Conservation (phyloP, 2,329 filamentous ascomycete species). For the Aureobasidium sp. region DNA sequence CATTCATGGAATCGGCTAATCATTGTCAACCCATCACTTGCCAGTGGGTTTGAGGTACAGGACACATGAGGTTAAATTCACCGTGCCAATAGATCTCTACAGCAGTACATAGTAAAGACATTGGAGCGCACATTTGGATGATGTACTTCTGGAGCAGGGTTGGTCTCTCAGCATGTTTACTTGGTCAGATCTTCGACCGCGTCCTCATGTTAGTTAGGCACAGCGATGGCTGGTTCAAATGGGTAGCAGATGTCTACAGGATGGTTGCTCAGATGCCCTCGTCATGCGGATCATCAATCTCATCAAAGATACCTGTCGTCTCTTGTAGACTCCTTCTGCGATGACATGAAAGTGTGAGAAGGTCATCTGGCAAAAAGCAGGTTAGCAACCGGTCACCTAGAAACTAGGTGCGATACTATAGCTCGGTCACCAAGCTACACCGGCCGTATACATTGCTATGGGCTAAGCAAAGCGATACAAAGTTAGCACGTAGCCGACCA, state of each 20-base stretch:
- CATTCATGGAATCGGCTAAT: too few relatives aligned
- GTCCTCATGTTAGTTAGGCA: too few relatives aligned
- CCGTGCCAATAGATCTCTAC: too few relatives aligned
- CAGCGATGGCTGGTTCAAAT: too few relatives aligned
- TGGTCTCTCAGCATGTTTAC: neutral
- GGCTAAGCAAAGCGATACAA: neutral
- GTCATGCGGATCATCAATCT: neutral
- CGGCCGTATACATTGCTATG: neutral
- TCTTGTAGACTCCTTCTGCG: neutral
- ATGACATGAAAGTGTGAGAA: neutral
- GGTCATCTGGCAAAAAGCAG: neutral
- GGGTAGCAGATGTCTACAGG: too few relatives aligned
- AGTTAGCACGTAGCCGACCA: conserved; percentile 5
- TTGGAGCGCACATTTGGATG: neutral
- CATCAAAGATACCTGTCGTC: neutral
- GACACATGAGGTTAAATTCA: too few relatives aligned
- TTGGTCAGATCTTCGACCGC: too few relatives aligned
- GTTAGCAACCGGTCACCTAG: neutral
- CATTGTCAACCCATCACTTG: too few relatives aligned
- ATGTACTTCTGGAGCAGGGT: neutral
- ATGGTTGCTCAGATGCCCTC: neutral
- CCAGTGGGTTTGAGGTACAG: too few relatives aligned
- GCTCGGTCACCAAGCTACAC: neutral
- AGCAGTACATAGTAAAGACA: too few relatives aligned
- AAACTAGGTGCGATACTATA: neutral